Conservation (phyloP, 768 basidiomycete genomes). For the Lyophyllum shimeji region DNA sequence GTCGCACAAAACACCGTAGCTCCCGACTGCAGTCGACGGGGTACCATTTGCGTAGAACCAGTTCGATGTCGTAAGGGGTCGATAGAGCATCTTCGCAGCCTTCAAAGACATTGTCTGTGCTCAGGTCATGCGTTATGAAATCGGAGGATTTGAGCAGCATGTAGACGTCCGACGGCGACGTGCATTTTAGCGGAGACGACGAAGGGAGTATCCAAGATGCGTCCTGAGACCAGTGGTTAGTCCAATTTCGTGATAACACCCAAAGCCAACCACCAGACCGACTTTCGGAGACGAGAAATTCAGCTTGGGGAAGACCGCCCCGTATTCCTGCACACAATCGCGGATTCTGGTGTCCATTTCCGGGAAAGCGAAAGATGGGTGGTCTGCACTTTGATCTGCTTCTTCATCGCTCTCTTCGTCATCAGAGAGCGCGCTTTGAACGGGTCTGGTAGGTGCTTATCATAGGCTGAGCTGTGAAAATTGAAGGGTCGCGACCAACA, state of each 20-base stretch:
- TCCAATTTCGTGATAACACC: not conserved
- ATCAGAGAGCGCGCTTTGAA: conserved; percentile 59
- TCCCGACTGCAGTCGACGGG: conserved; percentile 82
- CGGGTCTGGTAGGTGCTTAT: conserved; percentile 36
- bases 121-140: conserved; percentile 81
- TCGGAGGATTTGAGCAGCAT: conserved; percentile 91
- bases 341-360: conserved; percentile 77
- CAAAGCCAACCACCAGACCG: not conserved
- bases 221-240: conserved; percentile 50
- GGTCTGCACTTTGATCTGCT: conserved; percentile 20
- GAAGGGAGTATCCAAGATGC: conserved; percentile 89
- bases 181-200: conserved; percentile 84
- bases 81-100: conserved; percentile 41
- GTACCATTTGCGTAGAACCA: conserved; percentile 91
- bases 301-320: conserved; percentile 91
- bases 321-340: conserved; percentile 62
- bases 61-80: conserved; percentile 62
- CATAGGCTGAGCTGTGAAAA: not conserved
- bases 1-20: conserved; percentile 86
- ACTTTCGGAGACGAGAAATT: conserved; percentile 96
- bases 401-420: conserved; percentile 41
- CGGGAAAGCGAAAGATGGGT: conserved; percentile 66
- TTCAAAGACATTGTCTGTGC: conserved; percentile 59
- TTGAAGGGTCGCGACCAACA: conserved; percentile 42
- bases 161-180: conserved; percentile 87